Conservation (phyloP, 192 early-diverging fungal genomes). For the Phlyctochytrium bullatum region DNA sequence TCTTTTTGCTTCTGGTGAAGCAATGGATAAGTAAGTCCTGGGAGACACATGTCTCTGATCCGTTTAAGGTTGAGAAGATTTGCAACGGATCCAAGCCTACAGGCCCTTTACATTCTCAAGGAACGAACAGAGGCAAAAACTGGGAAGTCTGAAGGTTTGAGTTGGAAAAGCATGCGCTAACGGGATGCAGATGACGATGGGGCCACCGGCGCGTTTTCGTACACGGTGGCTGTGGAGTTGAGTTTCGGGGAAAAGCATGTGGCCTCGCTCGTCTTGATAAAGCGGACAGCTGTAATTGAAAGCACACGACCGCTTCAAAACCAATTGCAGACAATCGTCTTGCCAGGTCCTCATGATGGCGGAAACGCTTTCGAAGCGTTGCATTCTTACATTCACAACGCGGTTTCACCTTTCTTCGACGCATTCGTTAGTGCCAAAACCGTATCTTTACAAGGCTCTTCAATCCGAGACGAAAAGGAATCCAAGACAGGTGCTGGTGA, state of each 20-base stretch:
- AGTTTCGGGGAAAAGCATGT: constrained; percentile 18
- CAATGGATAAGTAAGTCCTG: constrained; percentile 58
- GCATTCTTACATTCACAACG: constrained; percentile 89
- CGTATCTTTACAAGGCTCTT: constrained; percentile 31
- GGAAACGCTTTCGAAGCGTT: constrained; percentile 81
- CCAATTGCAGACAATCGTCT: constrained; percentile 88
- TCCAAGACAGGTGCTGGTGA: constrained; percentile 64
- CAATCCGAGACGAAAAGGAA: constrained; percentile 54
- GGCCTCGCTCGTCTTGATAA: constrained; percentile 39
- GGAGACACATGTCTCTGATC: neutral
- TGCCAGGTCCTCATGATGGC: constrained; percentile 68
- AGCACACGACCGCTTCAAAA: constrained; percentile 63
- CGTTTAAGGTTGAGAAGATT: constrained; percentile 49
- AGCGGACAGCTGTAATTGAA: constrained; percentile 55
- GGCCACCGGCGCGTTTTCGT: neutral
- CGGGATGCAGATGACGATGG: neutral
- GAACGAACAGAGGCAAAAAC: constrained; percentile 57
- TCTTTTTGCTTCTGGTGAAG: constrained; percentile 64
- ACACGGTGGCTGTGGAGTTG: constrained; percentile 21
- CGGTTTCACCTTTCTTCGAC: constrained; percentile 94
- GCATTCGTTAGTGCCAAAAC: constrained; percentile 77
- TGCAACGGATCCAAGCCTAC: constrained; percentile 68
- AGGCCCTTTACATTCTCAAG: constrained; percentile 77
- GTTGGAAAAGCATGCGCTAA: neutral
- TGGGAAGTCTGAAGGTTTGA: constrained; percentile 16